Conservation (phyloP, 768 basidiomycete genomes). For the Fibroporia radiculosa region DNA sequence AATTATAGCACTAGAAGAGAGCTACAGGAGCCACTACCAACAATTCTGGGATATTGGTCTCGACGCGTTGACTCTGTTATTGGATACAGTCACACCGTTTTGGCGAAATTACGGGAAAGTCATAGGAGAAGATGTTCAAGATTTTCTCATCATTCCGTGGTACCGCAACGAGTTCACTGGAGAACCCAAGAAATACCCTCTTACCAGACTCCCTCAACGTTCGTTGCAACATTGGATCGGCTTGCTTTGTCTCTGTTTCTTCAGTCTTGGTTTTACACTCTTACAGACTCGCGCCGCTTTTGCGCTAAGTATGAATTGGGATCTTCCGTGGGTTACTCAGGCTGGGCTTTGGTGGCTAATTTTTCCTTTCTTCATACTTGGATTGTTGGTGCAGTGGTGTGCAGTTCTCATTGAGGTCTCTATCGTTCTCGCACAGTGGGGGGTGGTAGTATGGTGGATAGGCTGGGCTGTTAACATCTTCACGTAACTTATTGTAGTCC, state of each 20-base stretch:
- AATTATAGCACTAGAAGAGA: slow-evolving; percentile 67
- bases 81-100: slow-evolving; percentile 72
- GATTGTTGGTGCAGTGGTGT: slow-evolving; percentile 59
- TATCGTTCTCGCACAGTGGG: slow-evolving; percentile 50
- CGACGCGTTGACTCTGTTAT: slow-evolving; percentile 65
- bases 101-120: slow-evolving; percentile 78
- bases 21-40: slow-evolving; percentile 73
- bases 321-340: slow-evolving; percentile 50
- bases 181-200: slow-evolving; percentile 58
- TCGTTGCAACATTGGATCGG: slow-evolving; percentile 65
- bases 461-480: slow-evolving; percentile 59
- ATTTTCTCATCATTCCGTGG: slow-evolving; percentile 75
- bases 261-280: slow-evolving; percentile 39
- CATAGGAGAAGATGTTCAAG: slow-evolving; percentile 73
- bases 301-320: slow-evolving; percentile 44
- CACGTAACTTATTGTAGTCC: no score
- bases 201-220: slow-evolving; percentile 50
- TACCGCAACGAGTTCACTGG: slow-evolving; percentile 84
- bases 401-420: slow-evolving; percentile 53
- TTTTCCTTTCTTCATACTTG: slow-evolving; percentile 57
- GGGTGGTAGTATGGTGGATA: slow-evolving; percentile 64
- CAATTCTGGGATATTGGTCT: slow-evolving; percentile 78
- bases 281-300: slow-evolving; percentile 55
- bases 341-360: slow-evolving; percentile 55
- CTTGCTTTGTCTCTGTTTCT: slow-evolving; percentile 42